phyloP scores from a whole-genome alignment of 768 basidiomycete genomes.

The Auriscalpium orientale region DNA sequence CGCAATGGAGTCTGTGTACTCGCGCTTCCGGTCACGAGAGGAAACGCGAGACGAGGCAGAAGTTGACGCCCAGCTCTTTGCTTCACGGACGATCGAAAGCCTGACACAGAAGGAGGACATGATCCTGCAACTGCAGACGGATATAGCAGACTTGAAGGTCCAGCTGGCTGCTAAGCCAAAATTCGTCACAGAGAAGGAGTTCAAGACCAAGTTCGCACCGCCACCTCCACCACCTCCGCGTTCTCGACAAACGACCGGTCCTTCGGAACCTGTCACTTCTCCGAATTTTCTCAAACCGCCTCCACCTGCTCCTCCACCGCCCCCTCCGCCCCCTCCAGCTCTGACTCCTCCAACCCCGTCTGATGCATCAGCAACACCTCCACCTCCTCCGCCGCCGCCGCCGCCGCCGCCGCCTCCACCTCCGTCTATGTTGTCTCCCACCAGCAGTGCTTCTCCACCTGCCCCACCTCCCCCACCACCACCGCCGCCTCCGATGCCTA shows the following conservation, averaged over 20 bases:
- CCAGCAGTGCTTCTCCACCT: no score
- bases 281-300: neutral
- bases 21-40: constrained; percentile 58
- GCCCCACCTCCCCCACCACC: constrained; percentile 27
- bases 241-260: neutral
- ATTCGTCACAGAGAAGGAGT: constrained; percentile 57
- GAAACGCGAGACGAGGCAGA: constrained; percentile 43
- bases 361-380: constrained; percentile 10
- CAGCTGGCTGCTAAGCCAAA: constrained; percentile 43
- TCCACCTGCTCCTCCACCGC: constrained; percentile 17
- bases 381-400: constrained; percentile 13
- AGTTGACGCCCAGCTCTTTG: constrained; percentile 63
- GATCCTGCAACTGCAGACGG: constrained; percentile 41
- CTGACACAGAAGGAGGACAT: constrained; percentile 63
- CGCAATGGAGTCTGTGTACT: constrained; percentile 83
- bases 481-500: constrained; percentile 8
- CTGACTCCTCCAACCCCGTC: constrained; percentile 28
- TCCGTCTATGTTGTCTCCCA: constrained; percentile 21
- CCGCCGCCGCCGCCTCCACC: constrained; percentile 15
- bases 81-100: constrained; percentile 60
- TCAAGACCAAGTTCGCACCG: constrained; percentile 58
- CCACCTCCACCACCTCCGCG: constrained; percentile 50
- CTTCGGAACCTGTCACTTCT: neutral
- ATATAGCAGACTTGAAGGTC: constrained; percentile 44
- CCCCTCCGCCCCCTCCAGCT: constrained; percentile 27